Evolutionary conservation across 1,284 basidiomycete species (phyloP), one percentile per base, ranked within the genome.

Genomic region (Porogramme epimiltina): DNA sequence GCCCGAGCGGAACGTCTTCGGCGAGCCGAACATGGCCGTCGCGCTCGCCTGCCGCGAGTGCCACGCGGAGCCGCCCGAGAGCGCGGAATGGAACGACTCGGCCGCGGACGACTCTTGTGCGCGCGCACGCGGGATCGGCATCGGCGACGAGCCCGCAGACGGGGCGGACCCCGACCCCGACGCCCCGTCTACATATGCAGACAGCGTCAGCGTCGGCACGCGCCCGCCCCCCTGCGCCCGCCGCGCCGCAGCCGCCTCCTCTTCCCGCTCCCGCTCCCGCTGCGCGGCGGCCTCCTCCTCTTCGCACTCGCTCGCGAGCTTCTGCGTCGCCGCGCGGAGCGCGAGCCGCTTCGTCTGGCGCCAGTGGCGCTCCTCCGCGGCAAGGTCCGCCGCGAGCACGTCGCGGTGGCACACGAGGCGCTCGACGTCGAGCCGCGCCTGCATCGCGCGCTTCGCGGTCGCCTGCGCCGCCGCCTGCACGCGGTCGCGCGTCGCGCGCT

Each of bases 401-500:
- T 85, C 82, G 19, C 87, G 85, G 69, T 94, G 86, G 62, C 91
- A 89, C 16, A 76, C 70, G 18, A 91, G 72, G 64, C 84, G 88
- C 60, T 84, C 81, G 45, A 93, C 73, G n/a, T 91, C 82, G 52
- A 96, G 75, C 39, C 93, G 82, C 44, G 84, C 73, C 54, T 80
- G 75, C 59, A 81, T 81, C 52, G 97, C 74, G 37, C 81, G 80
- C 60, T 80, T 83, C 8, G 89, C 81, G 3, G 89, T 73, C n/a
- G 72, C 74, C 56, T 87, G 83, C 16, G 94, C 74, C 4, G 84
- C 76, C 24, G 72, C 61, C 23, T 83, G 73, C 31, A 98, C 77
- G 41, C 87, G 80, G 55, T 92, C 90, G 41, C 93, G 83, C 2
- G 93, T 95, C 4, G 86, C 75, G 47, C 82, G 82, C 64, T 89